Percentiles rank a stretch among this genome's conserved stretches.
Evolutionary conservation across 345 rosid genomes (phyloP).

Genomic region (Eucalyptus brandiana): DNA sequence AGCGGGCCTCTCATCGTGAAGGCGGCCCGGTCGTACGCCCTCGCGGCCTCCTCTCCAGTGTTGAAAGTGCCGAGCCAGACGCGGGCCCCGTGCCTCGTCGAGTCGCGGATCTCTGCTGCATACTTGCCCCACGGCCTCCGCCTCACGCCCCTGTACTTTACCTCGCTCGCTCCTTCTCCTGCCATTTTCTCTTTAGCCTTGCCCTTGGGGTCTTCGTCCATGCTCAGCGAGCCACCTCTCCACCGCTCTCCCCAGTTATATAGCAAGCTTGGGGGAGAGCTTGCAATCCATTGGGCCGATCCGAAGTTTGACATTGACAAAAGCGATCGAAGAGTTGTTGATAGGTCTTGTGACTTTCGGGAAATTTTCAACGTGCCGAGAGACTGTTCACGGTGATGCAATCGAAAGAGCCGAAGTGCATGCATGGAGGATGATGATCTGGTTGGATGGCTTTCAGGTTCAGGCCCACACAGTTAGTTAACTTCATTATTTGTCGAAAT

Average conservation of each 20-base stretch:
- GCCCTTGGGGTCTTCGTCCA: background rate
- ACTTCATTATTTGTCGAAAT: background rate
- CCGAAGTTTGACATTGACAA: background rate
- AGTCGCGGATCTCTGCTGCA: slow-evolving; percentile 90
- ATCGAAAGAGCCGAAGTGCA: background rate
- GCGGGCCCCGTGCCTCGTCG: slow-evolving; percentile 50
- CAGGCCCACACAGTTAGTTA: background rate
- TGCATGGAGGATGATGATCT: background rate
- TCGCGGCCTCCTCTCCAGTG: slow-evolving; percentile 70
- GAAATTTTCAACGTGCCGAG: background rate
- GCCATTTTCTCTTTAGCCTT: background rate
- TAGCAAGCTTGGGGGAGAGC: background rate
- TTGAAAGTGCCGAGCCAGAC: slow-evolving; percentile 81
- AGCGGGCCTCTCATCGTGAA: slow-evolving; percentile 50
- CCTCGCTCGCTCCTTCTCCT: background rate
- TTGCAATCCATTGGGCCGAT: background rate
- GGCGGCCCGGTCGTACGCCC: slow-evolving; percentile 81
- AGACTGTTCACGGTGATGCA: background rate
- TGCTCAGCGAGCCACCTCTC: background rate
- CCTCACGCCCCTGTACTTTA: slow-evolving; percentile 10
- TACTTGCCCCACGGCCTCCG: slow-evolving; percentile 79
- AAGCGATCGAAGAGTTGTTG: background rate
- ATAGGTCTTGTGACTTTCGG: background rate
- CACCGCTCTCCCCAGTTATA: background rate
- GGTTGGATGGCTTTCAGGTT: background rate